Base-by-base conservation (phyloP, 2,329 filamentous ascomycete species). In the Aspergillus tubingensis region DNA sequence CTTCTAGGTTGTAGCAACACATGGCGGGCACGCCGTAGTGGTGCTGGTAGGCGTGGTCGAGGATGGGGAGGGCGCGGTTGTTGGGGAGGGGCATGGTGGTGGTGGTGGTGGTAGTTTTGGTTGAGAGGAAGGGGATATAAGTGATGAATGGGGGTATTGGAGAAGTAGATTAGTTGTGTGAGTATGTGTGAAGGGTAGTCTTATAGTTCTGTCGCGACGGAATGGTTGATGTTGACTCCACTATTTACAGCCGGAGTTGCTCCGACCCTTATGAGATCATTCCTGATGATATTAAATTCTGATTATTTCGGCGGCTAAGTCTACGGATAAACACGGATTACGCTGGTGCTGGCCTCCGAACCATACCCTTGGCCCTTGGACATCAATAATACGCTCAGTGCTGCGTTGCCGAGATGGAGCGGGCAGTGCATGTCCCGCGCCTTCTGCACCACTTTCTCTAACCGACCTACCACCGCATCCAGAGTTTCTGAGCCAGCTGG, bases 1-100 rank as follows among this genome's bases (percentile, higher is more conserved):
- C 86, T 77, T 91, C 89, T 60, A 91, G 78, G 70, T 91, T 89
- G 80, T 91, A 89, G 70, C 78, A 81, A 80, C 85, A 87, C 79
- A 86, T 86, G 64, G 82, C 84, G 2, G 85, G 81, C 27, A 88
- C 82, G 48, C 82, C 85, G 66, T 88, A 88, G 39, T 83, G 80
- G 66, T 83, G 82, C 44, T 76, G 73, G 48, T 80, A 77, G 48
- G 86, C 86, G 48, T 82, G 81, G 67, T 85, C 79, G 65, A 88
- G 81, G 66, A 88, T 86, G 69, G 78, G 72, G 74, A 85, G 78
- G 60, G 82, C 81, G 70, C 82, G 80, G 72, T 85, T 85, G 64
- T 65, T 77, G 68, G 63, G 80, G 73, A 53, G 76, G 68, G 65
- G 75, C 71, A 74, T 74, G 60, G 54, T 67, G 77, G 50, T 72